Conservation (phyloP, 2,329 filamentous ascomycete genomes). For the Trichoderma atrobrunneum region DNA sequence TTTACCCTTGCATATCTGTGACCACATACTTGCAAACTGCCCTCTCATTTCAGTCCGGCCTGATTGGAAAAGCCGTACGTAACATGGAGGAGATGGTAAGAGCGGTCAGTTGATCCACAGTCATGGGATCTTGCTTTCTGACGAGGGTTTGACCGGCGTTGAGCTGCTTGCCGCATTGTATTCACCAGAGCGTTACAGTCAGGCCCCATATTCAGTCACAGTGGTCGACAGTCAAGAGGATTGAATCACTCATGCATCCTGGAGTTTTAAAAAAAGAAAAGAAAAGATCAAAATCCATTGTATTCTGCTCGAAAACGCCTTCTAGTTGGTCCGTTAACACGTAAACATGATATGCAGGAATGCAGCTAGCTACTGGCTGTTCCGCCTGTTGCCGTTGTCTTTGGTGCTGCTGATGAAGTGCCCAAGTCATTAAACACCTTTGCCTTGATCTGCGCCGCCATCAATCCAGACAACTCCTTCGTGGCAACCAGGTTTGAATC, state of each 20-base stretch:
- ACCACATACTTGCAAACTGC: background rate
- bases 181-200: background rate
- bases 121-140: background rate
- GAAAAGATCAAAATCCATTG: background rate
- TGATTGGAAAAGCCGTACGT: background rate
- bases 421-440: conserved; percentile 54
- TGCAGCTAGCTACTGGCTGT: background rate
- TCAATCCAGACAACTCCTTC: conserved; percentile 61
- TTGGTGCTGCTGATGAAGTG: background rate
- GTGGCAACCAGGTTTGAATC: conserved; percentile 60
- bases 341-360: background rate
- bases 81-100: background rate
- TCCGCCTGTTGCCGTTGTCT: background rate
- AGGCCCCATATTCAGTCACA: background rate
- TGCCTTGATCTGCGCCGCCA: conserved; percentile 62
- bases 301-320: background rate
- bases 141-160: background rate
- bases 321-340: background rate
- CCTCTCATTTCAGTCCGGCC: background rate
- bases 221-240: background rate
- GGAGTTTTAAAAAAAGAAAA: background rate
- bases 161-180: background rate
- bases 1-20: background rate
- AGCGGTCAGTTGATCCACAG: background rate
- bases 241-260: background rate